Evolutionary conservation across 192 early-diverging fungal genomes (phyloP).

Genomic region (Backusella macrospora): DNA sequence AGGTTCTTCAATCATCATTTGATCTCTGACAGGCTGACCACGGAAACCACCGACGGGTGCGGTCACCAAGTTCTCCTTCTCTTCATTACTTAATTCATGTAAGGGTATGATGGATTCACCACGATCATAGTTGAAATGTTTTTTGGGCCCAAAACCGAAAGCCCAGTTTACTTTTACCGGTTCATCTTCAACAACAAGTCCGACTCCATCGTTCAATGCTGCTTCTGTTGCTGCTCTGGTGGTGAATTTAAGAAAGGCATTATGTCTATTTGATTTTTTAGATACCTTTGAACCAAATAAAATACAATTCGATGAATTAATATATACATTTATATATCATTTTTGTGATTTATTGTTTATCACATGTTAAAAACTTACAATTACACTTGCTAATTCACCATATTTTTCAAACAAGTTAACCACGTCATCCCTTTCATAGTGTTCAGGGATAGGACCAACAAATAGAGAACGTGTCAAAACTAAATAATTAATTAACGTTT

Average conservation of each 20-base stretch:
- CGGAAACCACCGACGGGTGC: conserved; percentile 37
- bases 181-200: conserved; percentile 11
- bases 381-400: conserved; percentile 37
- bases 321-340: too few relatives aligned
- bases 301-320: too few relatives aligned
- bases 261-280: conserved; percentile 13
- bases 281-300: not conserved
- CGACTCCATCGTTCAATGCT: conserved; percentile 5
- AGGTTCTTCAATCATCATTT: conserved; percentile 43
- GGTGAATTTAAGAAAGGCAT: conserved; percentile 31
- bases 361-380: too few relatives aligned
- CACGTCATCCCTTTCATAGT: conserved; percentile 34
- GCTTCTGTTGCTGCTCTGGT: conserved; percentile 3
- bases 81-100: conserved; percentile 25
- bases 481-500: not conserved
- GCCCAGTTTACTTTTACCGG: conserved; percentile 45
- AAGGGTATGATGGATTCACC: conserved; percentile 42
- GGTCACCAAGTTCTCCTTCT: conserved; percentile 33
- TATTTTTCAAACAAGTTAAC: conserved; percentile 27
- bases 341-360: too few relatives aligned
- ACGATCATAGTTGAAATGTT: conserved; percentile 39
- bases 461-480: conserved; percentile 43
- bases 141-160: conserved; percentile 44
- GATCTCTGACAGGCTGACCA: conserved; percentile 31
- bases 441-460: conserved; percentile 37